A percentile compares a stretch with the other conserved stretches of the same genome.
phyloP scores from a whole-genome alignment of 371 early-diverging fungal species.

The Phascolomyces articulosus region DNA sequence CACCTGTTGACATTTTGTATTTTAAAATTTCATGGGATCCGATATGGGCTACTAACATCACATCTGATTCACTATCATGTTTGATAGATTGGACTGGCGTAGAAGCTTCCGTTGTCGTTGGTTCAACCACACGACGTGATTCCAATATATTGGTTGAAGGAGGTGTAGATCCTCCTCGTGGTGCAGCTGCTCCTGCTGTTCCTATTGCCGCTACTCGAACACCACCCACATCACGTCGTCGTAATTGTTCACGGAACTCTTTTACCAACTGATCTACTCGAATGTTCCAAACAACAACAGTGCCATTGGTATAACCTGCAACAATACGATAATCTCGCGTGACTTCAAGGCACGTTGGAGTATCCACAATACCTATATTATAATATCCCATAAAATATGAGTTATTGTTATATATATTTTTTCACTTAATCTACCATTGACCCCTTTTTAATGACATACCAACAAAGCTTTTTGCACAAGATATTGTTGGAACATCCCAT shows the following conservation, averaged over 20 bases:
- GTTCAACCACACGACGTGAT: slow-evolving; percentile 20
- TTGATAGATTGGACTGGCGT: slow-evolving; percentile 27
- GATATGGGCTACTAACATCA: slow-evolving; percentile 33
- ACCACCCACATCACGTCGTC: slow-evolving; percentile 6
- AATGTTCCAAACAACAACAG: slow-evolving; percentile 40
- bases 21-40: slow-evolving; percentile 25
- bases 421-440: too few relatives aligned
- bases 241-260: slow-evolving; percentile 12
- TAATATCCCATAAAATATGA: too few relatives aligned
- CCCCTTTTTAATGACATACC: slow-evolving; percentile 16
- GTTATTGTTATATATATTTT: too few relatives aligned
- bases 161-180: not conserved
- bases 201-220: not conserved
- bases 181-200: too few relatives aligned
- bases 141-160: slow-evolving; percentile 5
- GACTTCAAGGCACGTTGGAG: slow-evolving; percentile 30
- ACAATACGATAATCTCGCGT: slow-evolving; percentile 30
- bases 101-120: slow-evolving; percentile 9
- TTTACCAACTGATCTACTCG: slow-evolving; percentile 23
- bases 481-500: slow-evolving; percentile 35
- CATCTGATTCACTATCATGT: slow-evolving; percentile 28
- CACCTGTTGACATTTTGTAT: slow-evolving; percentile 30
- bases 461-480: slow-evolving; percentile 28
- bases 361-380: slow-evolving; percentile 13
- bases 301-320: slow-evolving; percentile 47